Evolutionary conservation across 371 early-diverging fungal species (phyloP).

Genomic region (Apophysomyces elegans): DNA sequence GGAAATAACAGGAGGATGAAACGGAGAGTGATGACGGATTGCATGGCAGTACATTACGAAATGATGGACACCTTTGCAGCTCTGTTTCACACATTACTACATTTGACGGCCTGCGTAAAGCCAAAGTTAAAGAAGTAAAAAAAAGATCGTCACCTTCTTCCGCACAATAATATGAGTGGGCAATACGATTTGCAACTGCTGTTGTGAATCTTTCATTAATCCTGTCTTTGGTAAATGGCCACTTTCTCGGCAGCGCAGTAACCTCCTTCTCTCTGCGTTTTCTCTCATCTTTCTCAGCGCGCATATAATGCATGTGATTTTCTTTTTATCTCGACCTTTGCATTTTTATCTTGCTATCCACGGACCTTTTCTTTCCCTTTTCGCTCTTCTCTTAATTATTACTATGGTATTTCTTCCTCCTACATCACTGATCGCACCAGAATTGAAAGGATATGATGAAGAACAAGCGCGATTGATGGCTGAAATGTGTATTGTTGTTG

Average conservation of each 20-base stretch:
- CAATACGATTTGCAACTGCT: no score
- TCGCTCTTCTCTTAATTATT: background rate
- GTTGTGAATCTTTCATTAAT: no score
- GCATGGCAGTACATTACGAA: no score
- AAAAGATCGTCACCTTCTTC: no score
- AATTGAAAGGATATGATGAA: conserved; percentile 68
- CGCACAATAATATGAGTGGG: no score
- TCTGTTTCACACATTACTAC: no score
- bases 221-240: background rate
- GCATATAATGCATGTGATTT: conserved; percentile 2
- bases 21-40: no score
- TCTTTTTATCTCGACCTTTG: background rate
- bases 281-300: background rate
- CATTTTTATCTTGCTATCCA: background rate
- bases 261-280: background rate
- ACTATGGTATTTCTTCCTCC: conserved; percentile 1
- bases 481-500: conserved; percentile 93
- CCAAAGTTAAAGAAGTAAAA: no score
- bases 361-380: background rate
- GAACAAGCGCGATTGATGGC: conserved; percentile 91
- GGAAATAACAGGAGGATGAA: no score
- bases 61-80: no score
- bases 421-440: conserved; percentile 36
- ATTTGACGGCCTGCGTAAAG: no score
- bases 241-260: background rate